phyloP scores from a whole-genome alignment of 2,329 filamentous ascomycete genomes.

The Calonectria pseudoreteaudii region DNA sequence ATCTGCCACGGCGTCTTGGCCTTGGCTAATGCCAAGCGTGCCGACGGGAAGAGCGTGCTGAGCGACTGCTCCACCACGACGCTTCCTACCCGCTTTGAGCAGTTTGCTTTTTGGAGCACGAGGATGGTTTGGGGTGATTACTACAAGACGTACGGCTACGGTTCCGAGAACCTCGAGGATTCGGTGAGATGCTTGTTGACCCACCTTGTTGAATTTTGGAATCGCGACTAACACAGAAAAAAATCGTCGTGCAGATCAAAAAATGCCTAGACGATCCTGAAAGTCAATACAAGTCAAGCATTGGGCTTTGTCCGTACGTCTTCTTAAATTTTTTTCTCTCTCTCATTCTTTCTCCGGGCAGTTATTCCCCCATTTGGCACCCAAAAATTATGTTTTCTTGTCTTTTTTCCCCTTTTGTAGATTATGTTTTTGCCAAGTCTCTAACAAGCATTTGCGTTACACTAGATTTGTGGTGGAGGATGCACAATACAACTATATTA shows the following conservation, averaged over 20 bases:
- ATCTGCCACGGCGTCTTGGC: conserved; percentile 67
- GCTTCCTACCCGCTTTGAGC: conserved; percentile 61
- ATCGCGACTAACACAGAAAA: neutral
- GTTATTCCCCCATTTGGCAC: neutral
- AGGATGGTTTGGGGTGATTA: conserved; percentile 63
- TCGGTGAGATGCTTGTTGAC: conserved; percentile 49
- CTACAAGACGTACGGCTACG: conserved; percentile 67
- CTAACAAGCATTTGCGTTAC: conserved; percentile 4
- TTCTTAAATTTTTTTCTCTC: neutral
- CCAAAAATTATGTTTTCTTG: neutral
- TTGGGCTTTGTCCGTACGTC: conserved; percentile 55
- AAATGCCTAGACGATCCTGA: conserved; percentile 16
- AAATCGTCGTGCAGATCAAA: conserved; percentile 8
- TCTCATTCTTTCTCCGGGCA: no score
- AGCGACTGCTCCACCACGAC: conserved; percentile 61
- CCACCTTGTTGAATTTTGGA: neutral
- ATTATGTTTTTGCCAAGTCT: neutral
- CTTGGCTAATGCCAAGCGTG: conserved; percentile 55
- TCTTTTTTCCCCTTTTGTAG: neutral
- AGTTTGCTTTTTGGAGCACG: conserved; percentile 61
- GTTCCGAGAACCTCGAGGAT: conserved; percentile 61
- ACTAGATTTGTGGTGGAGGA: conserved; percentile 62
- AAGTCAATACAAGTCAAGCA: conserved; percentile 57
- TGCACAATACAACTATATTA: conserved; percentile 61
- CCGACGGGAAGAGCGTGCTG: conserved; percentile 58